phyloP scores from a whole-genome alignment of 345 rosid genomes.

The Eucalyptus marginata region DNA sequence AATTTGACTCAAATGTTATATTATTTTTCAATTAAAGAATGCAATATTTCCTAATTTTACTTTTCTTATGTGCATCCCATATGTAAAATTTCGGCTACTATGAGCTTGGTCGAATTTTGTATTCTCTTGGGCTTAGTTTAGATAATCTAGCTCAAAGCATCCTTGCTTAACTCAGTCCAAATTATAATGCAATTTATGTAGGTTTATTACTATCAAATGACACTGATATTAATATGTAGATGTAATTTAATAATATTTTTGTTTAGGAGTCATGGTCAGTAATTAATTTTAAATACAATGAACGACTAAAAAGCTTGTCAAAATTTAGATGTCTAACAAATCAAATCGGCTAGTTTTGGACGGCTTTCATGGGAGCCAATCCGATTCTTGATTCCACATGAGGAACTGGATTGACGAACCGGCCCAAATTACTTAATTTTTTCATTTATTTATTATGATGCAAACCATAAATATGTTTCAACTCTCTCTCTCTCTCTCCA shows the following conservation, averaged over 20 bases:
- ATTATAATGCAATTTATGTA: background rate
- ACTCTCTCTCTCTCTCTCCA: background rate
- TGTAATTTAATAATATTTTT: background rate
- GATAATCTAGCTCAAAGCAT: background rate
- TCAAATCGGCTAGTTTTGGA: rapidly evolving
- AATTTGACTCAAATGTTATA: background rate
- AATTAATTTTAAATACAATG: background rate
- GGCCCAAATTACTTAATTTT: background rate
- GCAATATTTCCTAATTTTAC: background rate
- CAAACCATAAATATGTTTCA: background rate
- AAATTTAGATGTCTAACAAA: background rate
- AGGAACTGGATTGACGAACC: background rate
- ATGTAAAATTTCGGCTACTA: background rate
- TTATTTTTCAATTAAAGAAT: background rate
- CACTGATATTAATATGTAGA: background rate
- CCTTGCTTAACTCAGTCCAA: background rate
- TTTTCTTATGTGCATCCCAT: background rate
- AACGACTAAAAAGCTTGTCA: rapidly evolving
- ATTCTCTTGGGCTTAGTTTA: background rate
- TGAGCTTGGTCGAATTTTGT: background rate
- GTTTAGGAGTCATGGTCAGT: background rate
- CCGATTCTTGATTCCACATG: background rate
- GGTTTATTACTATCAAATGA: background rate
- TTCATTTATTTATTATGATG: background rate
- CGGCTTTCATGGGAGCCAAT: rapidly evolving